A percentile compares a stretch with the other conserved stretches of the same genome.
These are phyloP conservation scores for Epichloe sylvatica DNA, from an alignment of 2,329 filamentous ascomycete species.

Conservation along the genomic window DNA sequence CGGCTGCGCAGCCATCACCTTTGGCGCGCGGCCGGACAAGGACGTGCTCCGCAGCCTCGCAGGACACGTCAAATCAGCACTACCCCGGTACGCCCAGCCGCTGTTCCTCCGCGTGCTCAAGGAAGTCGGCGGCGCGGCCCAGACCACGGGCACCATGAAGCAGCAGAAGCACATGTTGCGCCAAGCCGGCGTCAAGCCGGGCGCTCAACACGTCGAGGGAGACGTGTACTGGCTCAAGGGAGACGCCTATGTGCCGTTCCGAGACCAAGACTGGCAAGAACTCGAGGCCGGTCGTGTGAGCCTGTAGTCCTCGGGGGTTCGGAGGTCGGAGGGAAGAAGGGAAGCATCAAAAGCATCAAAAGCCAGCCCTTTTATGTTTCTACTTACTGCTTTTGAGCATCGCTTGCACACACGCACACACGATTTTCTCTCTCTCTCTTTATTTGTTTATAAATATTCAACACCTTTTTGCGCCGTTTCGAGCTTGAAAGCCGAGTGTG, in stretches of 20 bases:
- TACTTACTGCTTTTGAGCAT: neutral
- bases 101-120: slow-evolving; percentile 59
- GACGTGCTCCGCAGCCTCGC: slow-evolving; percentile 46
- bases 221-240: slow-evolving; percentile 52
- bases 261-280: slow-evolving; percentile 50
- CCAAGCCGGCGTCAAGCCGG: slow-evolving; percentile 59
- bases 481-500: no score
- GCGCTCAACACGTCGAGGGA: slow-evolving; percentile 18
- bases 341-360: neutral
- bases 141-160: slow-evolving; percentile 75
- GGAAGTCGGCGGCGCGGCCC: slow-evolving; percentile 37
- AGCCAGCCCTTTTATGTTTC: neutral
- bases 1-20: slow-evolving; percentile 60
- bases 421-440: no score
- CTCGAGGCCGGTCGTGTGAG: slow-evolving; percentile 56
- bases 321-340: neutral
- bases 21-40: slow-evolving; percentile 35
- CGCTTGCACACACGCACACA: no score
- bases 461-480: no score
- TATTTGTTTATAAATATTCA: no score
- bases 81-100: slow-evolving; percentile 65
- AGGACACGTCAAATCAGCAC: slow-evolving; percentile 35
- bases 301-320: slow-evolving; percentile 30
- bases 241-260: slow-evolving; percentile 55
- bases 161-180: slow-evolving; percentile 67